Conservation (phyloP, 805 yeast species). For the Zygosaccharomyces pseudorouxii region DNA sequence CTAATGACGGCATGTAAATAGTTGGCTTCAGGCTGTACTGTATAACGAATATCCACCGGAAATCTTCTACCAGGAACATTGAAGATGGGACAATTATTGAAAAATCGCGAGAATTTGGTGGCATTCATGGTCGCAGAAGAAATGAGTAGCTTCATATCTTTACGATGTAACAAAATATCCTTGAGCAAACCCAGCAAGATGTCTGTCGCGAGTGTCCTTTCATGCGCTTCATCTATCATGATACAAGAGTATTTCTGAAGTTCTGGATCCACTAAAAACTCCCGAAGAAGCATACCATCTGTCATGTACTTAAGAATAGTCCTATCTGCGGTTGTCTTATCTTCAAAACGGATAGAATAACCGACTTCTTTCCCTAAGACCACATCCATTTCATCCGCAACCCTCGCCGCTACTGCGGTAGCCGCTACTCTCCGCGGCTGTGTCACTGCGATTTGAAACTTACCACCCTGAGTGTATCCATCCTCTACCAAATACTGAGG, state of each 20-base stretch:
- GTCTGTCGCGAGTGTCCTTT: constrained; percentile 90
- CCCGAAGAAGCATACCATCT: constrained; percentile 91
- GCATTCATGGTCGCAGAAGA: constrained; percentile 97
- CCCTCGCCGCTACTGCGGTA: constrained; percentile 82
- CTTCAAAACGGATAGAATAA: constrained; percentile 84
- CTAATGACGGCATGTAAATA: constrained; percentile 85
- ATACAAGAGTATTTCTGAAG: constrained; percentile 67
- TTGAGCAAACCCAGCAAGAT: constrained; percentile 73
- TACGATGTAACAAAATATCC: constrained; percentile 55
- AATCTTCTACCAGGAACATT: constrained; percentile 90
- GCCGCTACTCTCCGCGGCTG: constrained; percentile 98
- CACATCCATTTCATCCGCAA: constrained; percentile 82
- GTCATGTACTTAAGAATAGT: constrained; percentile 88
- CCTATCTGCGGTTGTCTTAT: constrained; percentile 49
- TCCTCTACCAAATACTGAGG: constrained; percentile 85
- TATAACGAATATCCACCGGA: constrained; percentile 83
- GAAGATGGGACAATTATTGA: constrained; percentile 78
- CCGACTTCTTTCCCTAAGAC: constrained; percentile 87
- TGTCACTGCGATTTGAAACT: constrained; percentile 73
- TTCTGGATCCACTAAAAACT: constrained; percentile 72
- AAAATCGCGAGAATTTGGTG: constrained; percentile 74
- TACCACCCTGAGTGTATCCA: constrained; percentile 58
- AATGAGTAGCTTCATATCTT: constrained; percentile 69
- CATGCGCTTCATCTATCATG: constrained; percentile 97
- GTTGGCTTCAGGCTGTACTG: constrained; percentile 84